Conservation (phyloP, 1,284 basidiomycete genomes). For the Irpex sp. region DNA sequence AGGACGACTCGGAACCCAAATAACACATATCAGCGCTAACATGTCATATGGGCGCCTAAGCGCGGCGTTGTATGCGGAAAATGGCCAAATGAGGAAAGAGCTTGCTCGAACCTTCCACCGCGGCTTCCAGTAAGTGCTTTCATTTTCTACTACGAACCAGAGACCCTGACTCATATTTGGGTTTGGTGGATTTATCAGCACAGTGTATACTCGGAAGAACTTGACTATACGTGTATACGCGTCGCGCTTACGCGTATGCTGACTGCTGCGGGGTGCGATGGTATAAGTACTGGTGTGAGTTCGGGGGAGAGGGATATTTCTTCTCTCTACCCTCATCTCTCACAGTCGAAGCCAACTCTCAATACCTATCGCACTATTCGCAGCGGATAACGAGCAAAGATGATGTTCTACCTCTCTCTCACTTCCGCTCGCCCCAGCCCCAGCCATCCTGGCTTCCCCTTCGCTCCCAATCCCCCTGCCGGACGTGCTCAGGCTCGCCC, state of each 20-base stretch:
- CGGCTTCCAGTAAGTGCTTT: neutral
- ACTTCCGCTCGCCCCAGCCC: constrained; percentile 8
- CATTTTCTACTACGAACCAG: neutral
- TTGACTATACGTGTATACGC: neutral
- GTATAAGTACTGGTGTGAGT: neutral
- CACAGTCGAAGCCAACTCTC: neutral
- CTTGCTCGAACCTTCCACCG: neutral
- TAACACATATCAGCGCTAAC: no score
- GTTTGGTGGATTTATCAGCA: neutral
- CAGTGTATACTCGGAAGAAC: neutral
- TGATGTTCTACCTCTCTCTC: constrained; percentile 19
- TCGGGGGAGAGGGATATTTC: neutral
- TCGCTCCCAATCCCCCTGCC: neutral
- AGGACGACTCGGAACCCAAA: no score
- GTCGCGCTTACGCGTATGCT: neutral
- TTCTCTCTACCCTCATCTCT: neutral
- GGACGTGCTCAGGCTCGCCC: neutral
- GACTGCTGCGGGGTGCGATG: neutral
- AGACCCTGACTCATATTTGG: neutral
- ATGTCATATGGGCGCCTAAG: no score
- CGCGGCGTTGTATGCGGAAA: neutral
- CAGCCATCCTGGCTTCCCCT: neutral
- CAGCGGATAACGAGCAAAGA: neutral
- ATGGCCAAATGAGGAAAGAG: neutral
- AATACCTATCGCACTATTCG: neutral